A percentile compares a stretch with the other conserved stretches of the same genome.
Conservation (phyloP, 2,329 filamentous ascomycete species). For the Pseudocercospora fuligena region DNA sequence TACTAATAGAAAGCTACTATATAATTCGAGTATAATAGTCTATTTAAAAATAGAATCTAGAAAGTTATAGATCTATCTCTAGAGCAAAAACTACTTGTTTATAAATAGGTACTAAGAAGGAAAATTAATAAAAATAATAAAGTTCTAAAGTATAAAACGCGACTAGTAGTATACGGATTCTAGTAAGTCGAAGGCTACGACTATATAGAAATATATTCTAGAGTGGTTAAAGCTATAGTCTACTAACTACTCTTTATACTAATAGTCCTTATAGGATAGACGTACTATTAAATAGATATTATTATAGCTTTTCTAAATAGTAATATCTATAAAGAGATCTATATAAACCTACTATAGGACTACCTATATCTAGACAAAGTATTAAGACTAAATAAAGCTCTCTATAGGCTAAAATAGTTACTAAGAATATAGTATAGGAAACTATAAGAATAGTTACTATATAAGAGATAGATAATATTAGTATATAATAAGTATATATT, state of each 20-base stretch:
- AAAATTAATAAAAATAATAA: not conserved
- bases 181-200: conserved; percentile 3
- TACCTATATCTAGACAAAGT: not conserved
- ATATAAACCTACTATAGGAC: not conserved
- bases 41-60: conserved; percentile 1
- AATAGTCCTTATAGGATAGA: not conserved
- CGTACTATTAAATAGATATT: conserved; percentile 3
- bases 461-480: not conserved
- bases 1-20: not conserved
- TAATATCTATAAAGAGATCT: not conserved
- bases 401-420: conserved; percentile 4
- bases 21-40: not conserved
- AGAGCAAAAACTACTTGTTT: not conserved
- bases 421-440: conserved; percentile 3
- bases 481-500: conserved; percentile 7
- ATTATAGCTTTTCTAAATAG: conserved; percentile 7
- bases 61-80: not conserved
- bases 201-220: conserved; percentile 4
- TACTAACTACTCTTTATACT: conserved; percentile 1
- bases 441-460: not conserved
- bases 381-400: not conserved
- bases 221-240: not conserved
- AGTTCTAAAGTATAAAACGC: not conserved
- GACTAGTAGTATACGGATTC: not conserved
- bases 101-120: not conserved